phyloP scores from a whole-genome alignment of 257 asterid genomes.

The Echium plantagineum region DNA sequence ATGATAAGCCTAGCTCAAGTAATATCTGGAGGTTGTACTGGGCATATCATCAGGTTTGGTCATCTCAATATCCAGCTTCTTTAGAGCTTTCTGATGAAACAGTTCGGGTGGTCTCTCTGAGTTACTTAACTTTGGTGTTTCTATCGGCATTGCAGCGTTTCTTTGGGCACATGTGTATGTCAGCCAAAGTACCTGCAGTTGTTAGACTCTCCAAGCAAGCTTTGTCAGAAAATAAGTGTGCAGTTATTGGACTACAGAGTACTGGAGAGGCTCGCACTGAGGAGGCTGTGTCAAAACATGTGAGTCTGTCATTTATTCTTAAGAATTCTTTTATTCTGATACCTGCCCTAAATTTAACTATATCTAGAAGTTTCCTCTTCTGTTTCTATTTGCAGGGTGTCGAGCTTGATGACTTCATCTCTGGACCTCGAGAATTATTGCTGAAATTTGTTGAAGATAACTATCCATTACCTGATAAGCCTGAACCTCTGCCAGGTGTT shows the following conservation, averaged over 20 bases:
- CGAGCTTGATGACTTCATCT: conserved; percentile 94
- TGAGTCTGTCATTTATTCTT: conserved; percentile 24
- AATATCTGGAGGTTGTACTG: conserved; percentile 94
- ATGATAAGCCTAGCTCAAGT: conserved; percentile 58
- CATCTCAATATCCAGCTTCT: conserved; percentile 9
- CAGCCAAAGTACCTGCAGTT: conserved; percentile 97
- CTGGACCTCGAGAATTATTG: conserved; percentile 96
- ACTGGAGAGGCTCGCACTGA: conserved; percentile 99
- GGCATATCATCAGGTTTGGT: conserved; percentile 87
- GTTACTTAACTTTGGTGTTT: conserved; percentile 10
- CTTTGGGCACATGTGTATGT: conserved; percentile 94
- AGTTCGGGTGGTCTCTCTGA: not conserved
- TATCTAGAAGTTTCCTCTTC: not conserved
- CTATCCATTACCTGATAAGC: conserved; percentile 92
- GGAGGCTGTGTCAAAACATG: conserved; percentile 91
- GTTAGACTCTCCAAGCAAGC: conserved; percentile 76
- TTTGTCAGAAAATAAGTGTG: conserved; percentile 64
- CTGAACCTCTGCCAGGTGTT: conserved; percentile 80
- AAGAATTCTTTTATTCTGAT: not conserved
- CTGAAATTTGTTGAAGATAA: conserved; percentile 93
- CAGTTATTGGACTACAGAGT: conserved; percentile 90
- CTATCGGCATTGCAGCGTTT: conserved; percentile 59
- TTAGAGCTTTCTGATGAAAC: not conserved
- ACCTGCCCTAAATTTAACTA: not conserved
- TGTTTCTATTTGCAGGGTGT: conserved; percentile 42